These are phyloP conservation scores for Corymbia citriodora DNA, from an alignment of 441 rosid species.

Conservation along the genomic window DNA sequence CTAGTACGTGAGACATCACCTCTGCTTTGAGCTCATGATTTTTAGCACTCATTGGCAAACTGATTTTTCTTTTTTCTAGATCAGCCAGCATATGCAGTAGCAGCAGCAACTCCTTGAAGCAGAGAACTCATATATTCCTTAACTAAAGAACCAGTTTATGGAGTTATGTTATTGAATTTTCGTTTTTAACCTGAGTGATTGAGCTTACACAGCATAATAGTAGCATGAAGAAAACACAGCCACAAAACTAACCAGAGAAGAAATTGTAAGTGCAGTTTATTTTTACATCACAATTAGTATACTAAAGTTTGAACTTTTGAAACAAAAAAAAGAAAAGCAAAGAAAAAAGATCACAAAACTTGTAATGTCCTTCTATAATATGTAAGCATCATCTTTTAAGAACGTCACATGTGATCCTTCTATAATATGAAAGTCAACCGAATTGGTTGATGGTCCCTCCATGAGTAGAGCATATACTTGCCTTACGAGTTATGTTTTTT, in stretches of 20 bases:
- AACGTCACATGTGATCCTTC: not conserved
- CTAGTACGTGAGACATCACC: not conserved
- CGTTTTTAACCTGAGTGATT: not conserved
- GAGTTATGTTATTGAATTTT: not conserved
- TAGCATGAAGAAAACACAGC: not conserved
- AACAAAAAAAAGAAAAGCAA: not conserved
- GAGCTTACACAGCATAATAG: not conserved
- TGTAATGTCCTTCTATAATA: not conserved
- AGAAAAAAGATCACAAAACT: not conserved
- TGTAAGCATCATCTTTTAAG: not conserved
- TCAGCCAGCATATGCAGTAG: not conserved
- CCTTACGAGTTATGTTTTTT: not conserved
- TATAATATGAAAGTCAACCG: conserved; percentile 6
- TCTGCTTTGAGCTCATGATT: not conserved
- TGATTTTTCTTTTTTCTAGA: not conserved
- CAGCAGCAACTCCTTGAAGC: not conserved
- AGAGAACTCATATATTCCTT: not conserved
- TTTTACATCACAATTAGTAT: not conserved
- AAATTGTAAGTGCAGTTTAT: not conserved
- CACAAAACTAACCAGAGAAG: not conserved
- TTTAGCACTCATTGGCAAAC: not conserved
- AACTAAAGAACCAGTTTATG: not conserved
- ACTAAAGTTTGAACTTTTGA: not conserved
- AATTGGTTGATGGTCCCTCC: conserved; percentile 21
- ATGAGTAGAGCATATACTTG: conserved; percentile 11